Base-by-base conservation (phyloP, 192 early-diverging fungal species). In the Backusella westeae region DNA sequence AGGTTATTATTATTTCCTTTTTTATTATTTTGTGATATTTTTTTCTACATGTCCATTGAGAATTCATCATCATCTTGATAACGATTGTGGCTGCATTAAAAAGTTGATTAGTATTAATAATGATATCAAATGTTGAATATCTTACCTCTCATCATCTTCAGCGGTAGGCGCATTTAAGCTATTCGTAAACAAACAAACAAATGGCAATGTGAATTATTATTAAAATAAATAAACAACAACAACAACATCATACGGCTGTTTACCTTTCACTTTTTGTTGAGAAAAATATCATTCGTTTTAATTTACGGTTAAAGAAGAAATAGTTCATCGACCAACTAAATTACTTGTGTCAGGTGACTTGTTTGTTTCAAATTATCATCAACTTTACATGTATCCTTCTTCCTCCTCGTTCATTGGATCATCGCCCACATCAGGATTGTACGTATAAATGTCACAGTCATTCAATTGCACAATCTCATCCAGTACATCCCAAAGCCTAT, bases 321-420 rank as follows among this genome's bases (percentile, higher is more conserved):
- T 95, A 96, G 89, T 99, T 96, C 82, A 97, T 94, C 32, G 94
- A 94, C 96, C 95, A 96, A 69, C 93, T 94, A 76, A 36, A 42
- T 38, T 35, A 74, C 15, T 9, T 23, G 53, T 56, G 34, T 75
- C 53, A 72, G 29, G 75, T 69, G 44, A 49, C 41, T 19, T n/a
- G 5, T 19, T 19, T 49, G 46, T 49, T 49, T 49, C 46, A 49
- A 32, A 39, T 29, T 44, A 29, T 42, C 39, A 38, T 32, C 32
- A 34, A n/a, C 41, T 21, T 85, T 85, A 94, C 89, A 96, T 84
- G 23, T 90, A 92, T 12, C 91, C 93, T 72, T n/a, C 46, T 49
- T 69, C 74, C 35, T 98, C 95, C 67, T 97, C 97, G 46, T 87
- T 89, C 83, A 96, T 96, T 7, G 96, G 98, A 81, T 99, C 96